Percentiles rank a stretch among this genome's conserved stretches.
These are phyloP conservation scores for Silene coronaria DNA, from an alignment of 179 eudicot species.

Conservation along the genomic window DNA sequence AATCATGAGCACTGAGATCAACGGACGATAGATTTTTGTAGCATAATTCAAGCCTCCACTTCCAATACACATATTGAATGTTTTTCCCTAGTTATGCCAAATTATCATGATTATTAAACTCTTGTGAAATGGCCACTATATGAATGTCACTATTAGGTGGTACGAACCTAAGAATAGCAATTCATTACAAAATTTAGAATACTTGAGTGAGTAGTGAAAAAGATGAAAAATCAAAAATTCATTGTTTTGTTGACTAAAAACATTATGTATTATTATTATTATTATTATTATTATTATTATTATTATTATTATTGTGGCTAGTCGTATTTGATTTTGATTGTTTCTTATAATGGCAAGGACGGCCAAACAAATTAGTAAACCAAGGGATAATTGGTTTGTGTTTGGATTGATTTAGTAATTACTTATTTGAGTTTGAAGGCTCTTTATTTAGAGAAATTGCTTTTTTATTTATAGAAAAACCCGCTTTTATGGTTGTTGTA, in stretches of 20 bases:
- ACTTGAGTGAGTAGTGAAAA: slow-evolving; percentile 24
- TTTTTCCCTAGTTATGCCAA: too few species aligned
- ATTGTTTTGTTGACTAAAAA: slow-evolving; percentile 22
- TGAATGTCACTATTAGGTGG: slow-evolving; percentile 1
- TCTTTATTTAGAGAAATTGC: too few species aligned
- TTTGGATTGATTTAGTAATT: background rate
- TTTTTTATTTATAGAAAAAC: too few species aligned
- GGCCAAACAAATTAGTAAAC: slow-evolving; percentile 19
- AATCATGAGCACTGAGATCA: too few species aligned
- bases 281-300: slow-evolving; percentile 1
- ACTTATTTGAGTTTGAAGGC: too few species aligned
- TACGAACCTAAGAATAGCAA: background rate
- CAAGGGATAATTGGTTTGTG: slow-evolving; percentile 15
- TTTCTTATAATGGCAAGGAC: slow-evolving; percentile 13
- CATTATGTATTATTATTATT: too few species aligned
- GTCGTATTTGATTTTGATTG: slow-evolving; percentile 28
- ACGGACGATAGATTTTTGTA: too few species aligned
- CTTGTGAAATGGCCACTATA: slow-evolving; percentile 11
- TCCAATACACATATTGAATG: too few species aligned
- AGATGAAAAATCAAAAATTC: slow-evolving; percentile 1
- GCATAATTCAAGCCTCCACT: too few species aligned
- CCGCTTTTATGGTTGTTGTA: too few species aligned
- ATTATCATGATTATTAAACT: slow-evolving; percentile 7
- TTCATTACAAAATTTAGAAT: slow-evolving; percentile 12
- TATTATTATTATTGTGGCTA: slow-evolving; percentile 8